Conservation (phyloP, 306 rosid species). For the Prunus fruticosa region DNA sequence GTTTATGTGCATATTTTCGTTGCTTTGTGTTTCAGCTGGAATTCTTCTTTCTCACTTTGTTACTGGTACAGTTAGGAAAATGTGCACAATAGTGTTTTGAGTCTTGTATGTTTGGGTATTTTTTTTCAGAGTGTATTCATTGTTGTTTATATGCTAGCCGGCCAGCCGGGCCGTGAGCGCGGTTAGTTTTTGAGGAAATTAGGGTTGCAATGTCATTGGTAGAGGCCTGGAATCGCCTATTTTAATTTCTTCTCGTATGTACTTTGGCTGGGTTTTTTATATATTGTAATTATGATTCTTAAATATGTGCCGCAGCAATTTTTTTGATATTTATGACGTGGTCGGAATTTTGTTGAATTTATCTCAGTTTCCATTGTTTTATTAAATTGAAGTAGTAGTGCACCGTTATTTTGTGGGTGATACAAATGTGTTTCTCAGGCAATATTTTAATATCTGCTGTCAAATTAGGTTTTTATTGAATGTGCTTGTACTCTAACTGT, state of each 20-base stretch:
- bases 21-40: background rate
- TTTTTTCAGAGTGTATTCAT: background rate
- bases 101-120: background rate
- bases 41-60: background rate
- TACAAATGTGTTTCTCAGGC: background rate
- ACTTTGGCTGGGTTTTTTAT: background rate
- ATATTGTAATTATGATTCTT: too few relatives aligned
- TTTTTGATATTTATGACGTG: background rate
- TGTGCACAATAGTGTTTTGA: background rate
- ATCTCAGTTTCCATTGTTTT: background rate
- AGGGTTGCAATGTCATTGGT: too few relatives aligned
- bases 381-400: background rate
- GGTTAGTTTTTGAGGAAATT: background rate
- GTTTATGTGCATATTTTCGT: background rate
- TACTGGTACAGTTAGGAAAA: too few relatives aligned
- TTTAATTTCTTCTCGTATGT: background rate
- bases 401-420: background rate
- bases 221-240: background rate
- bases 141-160: background rate
- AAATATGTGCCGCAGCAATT: background rate
- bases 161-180: too few relatives aligned
- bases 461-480: background rate
- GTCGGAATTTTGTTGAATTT: background rate
- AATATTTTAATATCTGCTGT: background rate
- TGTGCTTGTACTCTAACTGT: background rate